Evolutionary conservation across 116 monocot genomes (phyloP).

Genomic region (Phalaenopsis hybrid): DNA sequence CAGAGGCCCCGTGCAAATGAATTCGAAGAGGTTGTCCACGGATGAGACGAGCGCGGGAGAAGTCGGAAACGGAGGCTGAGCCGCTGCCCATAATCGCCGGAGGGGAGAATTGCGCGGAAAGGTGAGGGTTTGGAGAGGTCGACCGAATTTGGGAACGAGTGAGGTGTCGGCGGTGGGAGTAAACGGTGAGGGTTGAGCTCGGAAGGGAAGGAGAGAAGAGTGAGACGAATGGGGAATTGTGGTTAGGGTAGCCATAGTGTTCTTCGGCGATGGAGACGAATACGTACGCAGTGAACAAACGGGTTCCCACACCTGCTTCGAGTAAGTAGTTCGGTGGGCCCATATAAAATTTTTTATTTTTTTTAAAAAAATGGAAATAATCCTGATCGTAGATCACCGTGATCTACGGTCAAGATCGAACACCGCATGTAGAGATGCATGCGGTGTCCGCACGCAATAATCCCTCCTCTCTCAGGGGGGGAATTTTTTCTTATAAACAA

Average conservation of each 20-base stretch:
- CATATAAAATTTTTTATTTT: no score
- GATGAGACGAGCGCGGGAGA: constrained; percentile 60
- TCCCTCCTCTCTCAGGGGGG: no score
- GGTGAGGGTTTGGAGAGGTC: neutral
- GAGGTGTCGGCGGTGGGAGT: neutral
- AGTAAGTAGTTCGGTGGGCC: no score
- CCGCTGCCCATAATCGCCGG: neutral
- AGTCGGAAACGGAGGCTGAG: constrained; percentile 21
- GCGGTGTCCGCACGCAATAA: no score
- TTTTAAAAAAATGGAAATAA: no score
- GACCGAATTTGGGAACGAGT: neutral
- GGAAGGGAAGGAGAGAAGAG: neutral
- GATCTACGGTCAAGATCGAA: no score
- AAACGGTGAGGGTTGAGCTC: neutral
- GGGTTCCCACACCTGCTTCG: neutral
- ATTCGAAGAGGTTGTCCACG: constrained; percentile 59
- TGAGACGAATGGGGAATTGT: neutral
- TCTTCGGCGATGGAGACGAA: neutral
- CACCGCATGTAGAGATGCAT: no score
- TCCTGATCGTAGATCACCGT: no score
- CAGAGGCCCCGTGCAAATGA: constrained; percentile 80
- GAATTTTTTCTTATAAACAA: no score
- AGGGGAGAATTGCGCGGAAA: neutral
- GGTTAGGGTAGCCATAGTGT: neutral
- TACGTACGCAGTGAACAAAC: neutral